A percentile compares a stretch with the other conserved stretches of the same genome.
phyloP scores from a whole-genome alignment of 495 filamentous ascomycete species.

The Lophiotrema nucula region DNA sequence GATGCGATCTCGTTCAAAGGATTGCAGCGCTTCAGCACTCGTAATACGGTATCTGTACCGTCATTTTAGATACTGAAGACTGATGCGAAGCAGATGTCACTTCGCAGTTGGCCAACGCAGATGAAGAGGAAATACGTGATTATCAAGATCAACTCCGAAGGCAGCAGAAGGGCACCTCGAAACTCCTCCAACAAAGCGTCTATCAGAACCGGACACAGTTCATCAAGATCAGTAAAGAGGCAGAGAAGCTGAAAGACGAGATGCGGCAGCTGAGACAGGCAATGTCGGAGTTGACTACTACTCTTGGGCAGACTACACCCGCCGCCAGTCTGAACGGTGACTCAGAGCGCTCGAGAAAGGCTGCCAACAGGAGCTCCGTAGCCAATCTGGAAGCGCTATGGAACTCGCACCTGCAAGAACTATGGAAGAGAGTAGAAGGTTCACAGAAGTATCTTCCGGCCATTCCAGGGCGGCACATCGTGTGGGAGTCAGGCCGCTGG shows the following conservation, averaged over 20 bases:
- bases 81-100: conserved; percentile 60
- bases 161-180: conserved; percentile 77
- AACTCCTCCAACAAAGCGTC: conserved; percentile 91
- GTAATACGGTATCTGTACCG: too few species aligned
- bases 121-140: conserved; percentile 87
- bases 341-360: conserved; percentile 55
- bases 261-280: conserved; percentile 86
- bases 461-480: conserved; percentile 83
- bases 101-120: conserved; percentile 78
- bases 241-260: conserved; percentile 93
- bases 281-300: conserved; percentile 79
- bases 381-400: conserved; percentile 95
- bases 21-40: too few species aligned
- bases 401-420: conserved; percentile 78
- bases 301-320: conserved; percentile 67
- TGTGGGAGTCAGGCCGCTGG: conserved; percentile 87
- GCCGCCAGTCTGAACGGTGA: conserved; percentile 38
- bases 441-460: conserved; percentile 96
- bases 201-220: conserved; percentile 98
- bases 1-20: too few species aligned
- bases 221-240: conserved; percentile 98
- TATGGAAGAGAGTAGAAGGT: conserved; percentile 95
- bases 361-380: conserved; percentile 74
- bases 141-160: conserved; percentile 75
- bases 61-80: too few species aligned